Conservation (phyloP, 176 grass and related monocot genomes). For the Ananas comosus region DNA sequence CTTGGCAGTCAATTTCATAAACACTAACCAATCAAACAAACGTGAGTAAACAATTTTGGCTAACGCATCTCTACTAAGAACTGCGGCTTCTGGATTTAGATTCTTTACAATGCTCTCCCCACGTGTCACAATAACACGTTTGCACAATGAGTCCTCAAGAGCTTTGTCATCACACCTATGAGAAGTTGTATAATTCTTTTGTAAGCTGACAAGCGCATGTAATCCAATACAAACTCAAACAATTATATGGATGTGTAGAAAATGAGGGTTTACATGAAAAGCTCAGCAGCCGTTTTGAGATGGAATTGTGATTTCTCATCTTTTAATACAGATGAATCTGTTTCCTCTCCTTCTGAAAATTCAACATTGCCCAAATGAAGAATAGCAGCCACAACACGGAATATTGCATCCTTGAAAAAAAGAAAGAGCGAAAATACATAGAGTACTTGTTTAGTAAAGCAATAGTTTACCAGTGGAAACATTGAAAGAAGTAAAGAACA, state of each 20-base stretch:
- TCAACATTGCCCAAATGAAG: conserved; percentile 95
- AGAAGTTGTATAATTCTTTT: conserved; percentile 11
- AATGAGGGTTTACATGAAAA: conserved; percentile 72
- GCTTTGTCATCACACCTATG: conserved; percentile 73
- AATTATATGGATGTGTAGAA: conserved; percentile 17
- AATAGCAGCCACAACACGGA: conserved; percentile 93
- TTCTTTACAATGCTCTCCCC: conserved; percentile 79
- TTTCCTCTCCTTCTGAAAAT: conserved; percentile 81
- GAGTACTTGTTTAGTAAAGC: background rate
- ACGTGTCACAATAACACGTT: conserved; percentile 83
- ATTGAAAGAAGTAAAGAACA: background rate
- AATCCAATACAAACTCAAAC: conserved; percentile 8
- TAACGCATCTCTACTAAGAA: conserved; percentile 91
- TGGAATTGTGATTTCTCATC: conserved; percentile 82
- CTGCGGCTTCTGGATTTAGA: conserved; percentile 65
- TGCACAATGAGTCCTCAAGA: conserved; percentile 84
- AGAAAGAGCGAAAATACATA: background rate
- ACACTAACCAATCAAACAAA: conserved; percentile 90
- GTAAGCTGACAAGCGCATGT: conserved; percentile 17
- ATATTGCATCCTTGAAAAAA: conserved; percentile 70
- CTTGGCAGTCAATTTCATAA: background rate
- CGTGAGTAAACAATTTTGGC: conserved; percentile 92
- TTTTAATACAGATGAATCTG: conserved; percentile 76
- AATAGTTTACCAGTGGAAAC: background rate
- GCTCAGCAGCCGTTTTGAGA: conserved; percentile 81